phyloP scores from a whole-genome alignment of 495 filamentous ascomycete species.

The Hypoxylon cercidicola region DNA sequence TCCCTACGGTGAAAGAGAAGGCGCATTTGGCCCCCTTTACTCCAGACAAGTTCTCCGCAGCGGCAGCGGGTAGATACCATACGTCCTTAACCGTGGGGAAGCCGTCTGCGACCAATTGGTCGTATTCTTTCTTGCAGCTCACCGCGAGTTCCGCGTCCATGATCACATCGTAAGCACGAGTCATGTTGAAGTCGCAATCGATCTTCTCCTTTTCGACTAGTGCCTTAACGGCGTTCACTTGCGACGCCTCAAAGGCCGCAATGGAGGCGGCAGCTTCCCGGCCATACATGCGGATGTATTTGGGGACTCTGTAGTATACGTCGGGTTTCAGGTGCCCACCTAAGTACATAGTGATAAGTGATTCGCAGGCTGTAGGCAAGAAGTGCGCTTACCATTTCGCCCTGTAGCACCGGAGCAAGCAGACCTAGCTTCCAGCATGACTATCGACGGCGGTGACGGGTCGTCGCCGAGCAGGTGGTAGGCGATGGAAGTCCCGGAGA shows the following conservation, averaged over 20 bases:
- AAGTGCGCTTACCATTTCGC: slow-evolving; percentile 8
- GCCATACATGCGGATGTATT: slow-evolving; percentile 47
- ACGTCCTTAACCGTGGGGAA: slow-evolving; percentile 46
- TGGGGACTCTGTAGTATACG: slow-evolving; percentile 54
- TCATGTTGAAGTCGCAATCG: slow-evolving; percentile 51
- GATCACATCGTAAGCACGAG: slow-evolving; percentile 60
- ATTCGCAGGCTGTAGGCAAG: slow-evolving; percentile 29
- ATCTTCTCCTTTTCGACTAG: slow-evolving; percentile 54
- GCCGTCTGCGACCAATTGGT: slow-evolving; percentile 47
- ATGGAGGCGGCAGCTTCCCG: slow-evolving; percentile 54
- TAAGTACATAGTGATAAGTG: slow-evolving; percentile 51
- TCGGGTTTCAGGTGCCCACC: slow-evolving; percentile 61
- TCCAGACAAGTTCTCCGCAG: slow-evolving; percentile 11
- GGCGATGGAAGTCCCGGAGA: slow-evolving; percentile 26
- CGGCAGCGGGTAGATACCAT: slow-evolving; percentile 30
- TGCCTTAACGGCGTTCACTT: slow-evolving; percentile 52
- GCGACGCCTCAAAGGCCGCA: slow-evolving; percentile 54
- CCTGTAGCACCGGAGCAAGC: slow-evolving; percentile 9
- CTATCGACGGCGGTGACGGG: not conserved
- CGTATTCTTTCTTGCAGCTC: slow-evolving; percentile 46
- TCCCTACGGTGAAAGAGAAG: slow-evolving; percentile 41
- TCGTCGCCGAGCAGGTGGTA: slow-evolving; percentile 23
- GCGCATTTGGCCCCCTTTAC: slow-evolving; percentile 3
- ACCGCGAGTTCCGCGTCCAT: slow-evolving; percentile 45
- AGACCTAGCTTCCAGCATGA: slow-evolving; percentile 7